A percentile compares a stretch with the other conserved stretches of the same genome.
These are phyloP conservation scores for Pichia manshurica DNA, from an alignment of 805 yeast species.

Conservation along the genomic window DNA sequence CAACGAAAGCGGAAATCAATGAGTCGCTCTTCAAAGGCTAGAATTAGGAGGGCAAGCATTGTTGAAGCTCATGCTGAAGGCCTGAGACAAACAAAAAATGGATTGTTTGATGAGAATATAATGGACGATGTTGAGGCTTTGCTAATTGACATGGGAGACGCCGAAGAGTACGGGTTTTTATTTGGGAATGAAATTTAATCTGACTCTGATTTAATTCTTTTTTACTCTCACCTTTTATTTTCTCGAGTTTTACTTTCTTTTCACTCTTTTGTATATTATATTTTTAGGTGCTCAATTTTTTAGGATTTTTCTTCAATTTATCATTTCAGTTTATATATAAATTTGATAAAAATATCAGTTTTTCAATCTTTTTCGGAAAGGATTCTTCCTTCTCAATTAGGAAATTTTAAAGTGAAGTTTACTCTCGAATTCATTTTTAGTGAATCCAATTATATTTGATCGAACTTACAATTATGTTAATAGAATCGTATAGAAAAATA, in stretches of 20 bases:
- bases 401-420: no score
- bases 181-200: slow-evolving; percentile 24
- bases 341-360: no score
- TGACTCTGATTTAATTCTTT: not conserved
- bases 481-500: not conserved
- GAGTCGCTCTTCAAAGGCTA: slow-evolving; percentile 19
- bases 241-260: not conserved
- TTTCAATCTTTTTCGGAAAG: no score
- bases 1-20: slow-evolving; percentile 8
- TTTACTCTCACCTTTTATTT: not conserved
- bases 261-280: not conserved
- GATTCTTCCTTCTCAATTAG: no score
- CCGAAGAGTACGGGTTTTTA: slow-evolving; percentile 35
- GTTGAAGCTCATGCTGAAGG: slow-evolving; percentile 77
- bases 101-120: slow-evolving; percentile 70
- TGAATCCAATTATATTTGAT: not conserved
- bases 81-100: slow-evolving; percentile 65
- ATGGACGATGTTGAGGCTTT: slow-evolving; percentile 70
- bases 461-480: not conserved
- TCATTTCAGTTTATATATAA: not conserved
- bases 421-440: no score
- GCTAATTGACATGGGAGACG: slow-evolving; percentile 45
- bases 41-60: slow-evolving; percentile 58
- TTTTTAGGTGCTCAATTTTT: not conserved
- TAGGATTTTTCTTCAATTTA: not conserved